Percentiles rank a stretch among this genome's conserved stretches.
These are phyloP conservation scores for Euphorbia lathyris DNA, from an alignment of 345 rosid genomes.

Conservation along the genomic window DNA sequence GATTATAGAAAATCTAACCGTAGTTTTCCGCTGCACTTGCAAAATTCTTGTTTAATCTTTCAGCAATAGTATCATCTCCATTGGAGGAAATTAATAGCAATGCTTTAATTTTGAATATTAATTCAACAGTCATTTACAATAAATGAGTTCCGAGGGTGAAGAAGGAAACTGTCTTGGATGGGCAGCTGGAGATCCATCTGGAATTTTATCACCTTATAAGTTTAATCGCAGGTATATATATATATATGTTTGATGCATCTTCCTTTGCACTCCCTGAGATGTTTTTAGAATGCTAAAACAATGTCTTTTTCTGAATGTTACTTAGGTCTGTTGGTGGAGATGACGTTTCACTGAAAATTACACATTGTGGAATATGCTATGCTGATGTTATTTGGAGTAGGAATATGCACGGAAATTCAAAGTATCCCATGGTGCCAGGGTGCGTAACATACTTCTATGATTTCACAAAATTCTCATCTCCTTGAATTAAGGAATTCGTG, in stretches of 20 bases:
- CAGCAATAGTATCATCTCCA: background rate
- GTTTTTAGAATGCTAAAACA: background rate
- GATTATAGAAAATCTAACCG: too few relatives aligned
- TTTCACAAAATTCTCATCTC: background rate
- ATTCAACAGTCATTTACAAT: background rate
- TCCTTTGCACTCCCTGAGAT: background rate
- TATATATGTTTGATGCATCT: background rate
- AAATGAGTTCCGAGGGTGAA: slow-evolving; percentile 12
- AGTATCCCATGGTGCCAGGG: slow-evolving; percentile 93
- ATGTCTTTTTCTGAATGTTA: background rate
- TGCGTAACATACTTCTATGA: slow-evolving; percentile 25
- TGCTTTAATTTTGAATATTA: background rate
- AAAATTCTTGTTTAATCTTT: too few relatives aligned
- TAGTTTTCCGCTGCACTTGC: too few relatives aligned
- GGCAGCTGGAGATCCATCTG: slow-evolving; percentile 28
- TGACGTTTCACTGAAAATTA: slow-evolving; percentile 70
- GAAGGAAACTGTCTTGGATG: slow-evolving; percentile 19
- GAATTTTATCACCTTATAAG: slow-evolving; percentile 16
- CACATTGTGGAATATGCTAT: slow-evolving; percentile 90
- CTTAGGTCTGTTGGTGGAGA: slow-evolving; percentile 55
- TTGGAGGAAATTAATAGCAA: background rate
- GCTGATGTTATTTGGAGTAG: slow-evolving; percentile 78
- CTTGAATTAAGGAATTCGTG: slow-evolving; percentile 12
- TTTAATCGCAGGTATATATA: slow-evolving; percentile 15
- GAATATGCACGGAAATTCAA: slow-evolving; percentile 56